Base-by-base conservation (phyloP, 129 eudicot species). In the Tanacetum coccineum region DNA sequence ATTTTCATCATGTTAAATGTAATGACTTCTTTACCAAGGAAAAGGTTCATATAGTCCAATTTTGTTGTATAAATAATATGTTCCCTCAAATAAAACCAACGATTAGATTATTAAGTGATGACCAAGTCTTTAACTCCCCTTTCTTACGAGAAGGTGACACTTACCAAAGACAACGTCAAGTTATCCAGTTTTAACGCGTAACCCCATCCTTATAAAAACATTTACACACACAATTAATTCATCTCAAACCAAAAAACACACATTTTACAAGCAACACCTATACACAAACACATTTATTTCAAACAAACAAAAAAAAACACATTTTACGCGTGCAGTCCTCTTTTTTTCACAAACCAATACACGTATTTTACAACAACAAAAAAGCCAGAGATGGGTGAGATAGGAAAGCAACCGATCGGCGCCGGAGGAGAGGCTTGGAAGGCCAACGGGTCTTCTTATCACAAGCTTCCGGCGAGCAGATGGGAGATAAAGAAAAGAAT, bases 401-500 rank as follows among this genome's bases (percentile, higher is more conserved):
- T 18, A n/a, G 53, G 52, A 57, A 63, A 70, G 62, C 81, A 70
- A 63, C 62, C 72, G 3, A 64, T 47, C 25, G 17, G 39, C 49
- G 6, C 72, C n/a, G 17, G 71, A n/a, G 66, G 51, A 56, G 13
- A 48, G 66, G 15, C 70, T n/a, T 64, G 51, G 68, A 71, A 65
- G 46, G 56, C 32, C 19, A 6, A 14, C 3, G 76, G 62, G n/a
- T 6, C 49, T 20, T 77, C 81, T 3, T 55, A 63, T 57, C 55
- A 14, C 72, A 56, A 64, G 13, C 72, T 70, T 70, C 81, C 81
- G 9, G 25, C 21, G 1, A 70, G 15, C 53, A 58, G 81, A 21
- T 64, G 72, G 66, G 12, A 21, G 47, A 56, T 70, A 39, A 76
- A 63, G 56, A 70, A 76, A 64, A 30, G 44, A 63, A 70, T 76